These are phyloP conservation scores for Pterocarpus santalinus DNA, from an alignment of 306 rosid species.

Conservation along the genomic window DNA sequence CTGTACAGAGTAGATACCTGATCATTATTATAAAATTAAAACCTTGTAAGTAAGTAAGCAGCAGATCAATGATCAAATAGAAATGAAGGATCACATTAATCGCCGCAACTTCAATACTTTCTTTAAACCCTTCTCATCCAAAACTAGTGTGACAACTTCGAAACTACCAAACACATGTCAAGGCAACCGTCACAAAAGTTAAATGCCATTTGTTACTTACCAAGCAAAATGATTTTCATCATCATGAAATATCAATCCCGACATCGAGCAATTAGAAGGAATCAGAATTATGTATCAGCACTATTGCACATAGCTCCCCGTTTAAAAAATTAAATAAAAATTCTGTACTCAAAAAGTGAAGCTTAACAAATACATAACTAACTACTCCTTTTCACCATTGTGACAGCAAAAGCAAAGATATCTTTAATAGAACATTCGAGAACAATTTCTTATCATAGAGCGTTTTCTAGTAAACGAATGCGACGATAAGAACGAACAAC, in stretches of 20 bases:
- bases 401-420: background rate
- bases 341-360: background rate
- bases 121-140: background rate
- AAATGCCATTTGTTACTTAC: background rate
- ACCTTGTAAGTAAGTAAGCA: constrained; percentile 31
- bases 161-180: constrained; percentile 23
- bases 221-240: constrained; percentile 27
- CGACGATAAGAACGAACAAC: constrained; percentile 2
- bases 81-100: background rate
- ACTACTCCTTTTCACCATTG: background rate
- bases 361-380: constrained; percentile 9
- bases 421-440: background rate
- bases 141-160: constrained; percentile 18
- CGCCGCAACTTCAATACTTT: background rate
- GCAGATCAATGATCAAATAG: background rate
- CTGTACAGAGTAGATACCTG: constrained; percentile 98
- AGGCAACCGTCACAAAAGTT: constrained; percentile 11
- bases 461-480: background rate
- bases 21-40: constrained; percentile 36
- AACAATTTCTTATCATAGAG: background rate
- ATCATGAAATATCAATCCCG: constrained; percentile 31
- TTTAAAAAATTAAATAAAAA: background rate
- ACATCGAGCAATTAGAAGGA: background rate
- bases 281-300: background rate
- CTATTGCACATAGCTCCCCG: background rate